These are phyloP conservation scores for Grosmannia huntii DNA, from an alignment of 2,329 filamentous ascomycete species.

Conservation along the genomic window DNA sequence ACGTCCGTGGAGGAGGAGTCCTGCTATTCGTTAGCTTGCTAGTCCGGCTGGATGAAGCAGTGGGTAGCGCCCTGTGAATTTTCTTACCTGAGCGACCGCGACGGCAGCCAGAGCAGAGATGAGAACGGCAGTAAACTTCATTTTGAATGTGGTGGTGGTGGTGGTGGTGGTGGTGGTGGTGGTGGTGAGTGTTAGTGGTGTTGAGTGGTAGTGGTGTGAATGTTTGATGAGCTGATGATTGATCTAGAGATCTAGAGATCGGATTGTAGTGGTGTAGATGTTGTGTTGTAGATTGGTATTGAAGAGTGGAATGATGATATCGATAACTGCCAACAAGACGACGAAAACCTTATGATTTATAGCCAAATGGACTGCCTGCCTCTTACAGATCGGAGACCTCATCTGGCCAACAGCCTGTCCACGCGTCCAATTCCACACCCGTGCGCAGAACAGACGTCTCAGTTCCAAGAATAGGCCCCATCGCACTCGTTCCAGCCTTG, in stretches of 20 bases:
- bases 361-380: neutral
- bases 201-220: neutral
- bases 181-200: neutral
- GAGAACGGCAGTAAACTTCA: conserved; percentile 1
- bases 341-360: neutral
- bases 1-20: neutral
- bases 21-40: neutral
- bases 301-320: neutral
- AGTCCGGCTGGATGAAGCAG: neutral
- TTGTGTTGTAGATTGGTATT: neutral
- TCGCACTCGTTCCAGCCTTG: neutral
- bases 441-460: neutral
- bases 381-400: neutral
- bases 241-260: too few relatives aligned
- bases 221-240: neutral
- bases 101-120: conserved; percentile 9
- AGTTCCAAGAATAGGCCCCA: neutral
- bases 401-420: neutral
- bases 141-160: neutral
- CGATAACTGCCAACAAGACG: neutral
- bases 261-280: neutral
- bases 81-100: conserved; percentile 8
- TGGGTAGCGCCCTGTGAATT: neutral
- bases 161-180: neutral
- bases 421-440: neutral